Conservation (phyloP, 2,329 filamentous ascomycete species). For the Fusarium sp. region DNA sequence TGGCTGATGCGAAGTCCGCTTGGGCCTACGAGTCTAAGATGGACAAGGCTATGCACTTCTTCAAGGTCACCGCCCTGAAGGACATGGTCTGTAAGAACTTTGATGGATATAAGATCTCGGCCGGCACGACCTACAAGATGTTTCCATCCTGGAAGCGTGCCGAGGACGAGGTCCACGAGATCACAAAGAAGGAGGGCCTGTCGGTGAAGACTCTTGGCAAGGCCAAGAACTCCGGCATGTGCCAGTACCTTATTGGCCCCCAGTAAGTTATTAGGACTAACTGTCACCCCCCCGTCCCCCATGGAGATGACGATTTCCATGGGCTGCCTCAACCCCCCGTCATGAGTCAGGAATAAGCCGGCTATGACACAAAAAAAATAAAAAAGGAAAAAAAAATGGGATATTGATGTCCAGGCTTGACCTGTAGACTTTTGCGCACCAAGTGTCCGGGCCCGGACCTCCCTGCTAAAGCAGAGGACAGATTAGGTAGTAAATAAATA, state of each 20-base stretch:
- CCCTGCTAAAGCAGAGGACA: neutral
- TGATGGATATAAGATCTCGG: neutral
- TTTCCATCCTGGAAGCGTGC: constrained; percentile 41
- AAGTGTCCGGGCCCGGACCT: neutral
- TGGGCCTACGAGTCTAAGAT: constrained; percentile 23
- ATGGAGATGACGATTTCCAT: neutral
- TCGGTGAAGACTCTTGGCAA: constrained; percentile 33
- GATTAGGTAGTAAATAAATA: neutral
- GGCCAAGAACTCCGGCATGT: constrained; percentile 31
- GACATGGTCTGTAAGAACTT: constrained; percentile 28
- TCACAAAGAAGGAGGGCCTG: constrained; percentile 23
- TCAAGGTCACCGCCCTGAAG: constrained; percentile 20
- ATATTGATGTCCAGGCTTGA: neutral
- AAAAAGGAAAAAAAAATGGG: neutral
- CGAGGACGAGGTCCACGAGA: constrained; percentile 18
- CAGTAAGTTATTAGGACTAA: constrained; percentile 1
- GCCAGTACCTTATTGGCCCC: constrained; percentile 28
- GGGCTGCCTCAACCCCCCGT: neutral
- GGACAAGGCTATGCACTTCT: constrained; percentile 29
- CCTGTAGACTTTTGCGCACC: neutral
- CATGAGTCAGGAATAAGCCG: neutral
- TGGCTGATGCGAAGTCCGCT: neutral
- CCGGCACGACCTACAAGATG: constrained; percentile 24
- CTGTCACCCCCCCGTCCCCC: neutral
- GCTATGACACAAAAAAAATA: neutral